Conservation (phyloP, 140 eudicot species). For the Ambrosia hybrid region DNA sequence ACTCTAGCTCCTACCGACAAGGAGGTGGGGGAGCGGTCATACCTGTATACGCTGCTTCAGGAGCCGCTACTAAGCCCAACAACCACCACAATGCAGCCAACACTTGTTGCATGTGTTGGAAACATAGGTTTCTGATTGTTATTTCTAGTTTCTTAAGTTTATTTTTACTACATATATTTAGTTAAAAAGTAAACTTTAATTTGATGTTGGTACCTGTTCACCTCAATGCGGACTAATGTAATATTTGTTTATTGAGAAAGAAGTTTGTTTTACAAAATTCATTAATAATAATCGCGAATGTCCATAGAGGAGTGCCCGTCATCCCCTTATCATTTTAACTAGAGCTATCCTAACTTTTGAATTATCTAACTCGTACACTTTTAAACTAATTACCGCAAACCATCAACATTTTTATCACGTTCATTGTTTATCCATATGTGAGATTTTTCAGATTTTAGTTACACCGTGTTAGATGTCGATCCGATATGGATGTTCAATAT, state of each 20-base stretch:
- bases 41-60: constrained; percentile 33
- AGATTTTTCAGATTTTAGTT: too few species aligned
- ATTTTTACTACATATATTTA: background rate
- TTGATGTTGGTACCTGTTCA: background rate
- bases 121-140: background rate
- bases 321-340: too few species aligned
- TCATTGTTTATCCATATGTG: too few species aligned
- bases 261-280: background rate
- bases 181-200: background rate
- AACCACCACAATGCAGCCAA: constrained; percentile 2
- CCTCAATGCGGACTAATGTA: background rate
- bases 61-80: constrained; percentile 12
- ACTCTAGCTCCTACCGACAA: constrained; percentile 2
- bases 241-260: background rate
- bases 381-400: too few species aligned
- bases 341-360: too few species aligned
- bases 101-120: background rate
- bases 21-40: constrained; percentile 27
- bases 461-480: too few species aligned
- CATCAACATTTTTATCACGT: too few species aligned
- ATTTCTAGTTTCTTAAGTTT: background rate
- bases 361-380: too few species aligned
- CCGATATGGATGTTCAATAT: too few species aligned
- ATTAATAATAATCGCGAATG: too few species aligned
- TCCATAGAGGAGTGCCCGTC: background rate